Conservation (phyloP, 1,284 basidiomycete species). For the Boletus putidus region DNA sequence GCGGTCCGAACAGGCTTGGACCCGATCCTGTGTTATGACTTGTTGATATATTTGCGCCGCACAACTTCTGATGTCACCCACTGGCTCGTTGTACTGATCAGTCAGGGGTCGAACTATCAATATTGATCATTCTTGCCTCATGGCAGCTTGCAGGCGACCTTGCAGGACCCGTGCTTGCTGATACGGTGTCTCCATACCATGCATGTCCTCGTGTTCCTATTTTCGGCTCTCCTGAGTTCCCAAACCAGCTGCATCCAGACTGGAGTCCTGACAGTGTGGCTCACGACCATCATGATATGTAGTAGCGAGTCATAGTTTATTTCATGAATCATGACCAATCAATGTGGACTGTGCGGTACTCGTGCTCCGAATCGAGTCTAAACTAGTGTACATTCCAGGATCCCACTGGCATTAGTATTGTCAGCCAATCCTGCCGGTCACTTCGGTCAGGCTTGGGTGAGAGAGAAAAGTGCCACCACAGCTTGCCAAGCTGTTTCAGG, state of each 20-base stretch:
- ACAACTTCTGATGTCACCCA: no score
- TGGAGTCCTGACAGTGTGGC: no score
- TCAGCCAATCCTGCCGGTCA: background rate
- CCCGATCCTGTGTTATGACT: no score
- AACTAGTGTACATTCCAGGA: background rate
- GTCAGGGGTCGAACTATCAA: background rate
- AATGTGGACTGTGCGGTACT: background rate
- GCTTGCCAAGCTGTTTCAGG: constrained; percentile 18
- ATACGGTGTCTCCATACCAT: background rate
- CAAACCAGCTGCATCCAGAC: background rate
- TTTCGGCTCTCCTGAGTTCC: background rate
- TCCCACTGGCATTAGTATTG: background rate
- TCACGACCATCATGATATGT: no score
- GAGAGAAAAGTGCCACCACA: constrained; percentile 14
- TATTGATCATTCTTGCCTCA: background rate
- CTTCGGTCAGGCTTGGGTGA: background rate
- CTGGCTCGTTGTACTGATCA: no score
- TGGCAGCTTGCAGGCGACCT: background rate
- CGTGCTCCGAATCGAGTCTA: background rate
- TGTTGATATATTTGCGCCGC: no score
- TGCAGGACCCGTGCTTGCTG: background rate
- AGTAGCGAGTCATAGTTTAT: background rate
- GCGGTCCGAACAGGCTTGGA: no score
- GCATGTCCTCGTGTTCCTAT: background rate
- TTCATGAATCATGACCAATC: no score